Evolutionary conservation across 495 filamentous ascomycete genomes (phyloP).

Genomic region (Venustampulla echinocandica): DNA sequence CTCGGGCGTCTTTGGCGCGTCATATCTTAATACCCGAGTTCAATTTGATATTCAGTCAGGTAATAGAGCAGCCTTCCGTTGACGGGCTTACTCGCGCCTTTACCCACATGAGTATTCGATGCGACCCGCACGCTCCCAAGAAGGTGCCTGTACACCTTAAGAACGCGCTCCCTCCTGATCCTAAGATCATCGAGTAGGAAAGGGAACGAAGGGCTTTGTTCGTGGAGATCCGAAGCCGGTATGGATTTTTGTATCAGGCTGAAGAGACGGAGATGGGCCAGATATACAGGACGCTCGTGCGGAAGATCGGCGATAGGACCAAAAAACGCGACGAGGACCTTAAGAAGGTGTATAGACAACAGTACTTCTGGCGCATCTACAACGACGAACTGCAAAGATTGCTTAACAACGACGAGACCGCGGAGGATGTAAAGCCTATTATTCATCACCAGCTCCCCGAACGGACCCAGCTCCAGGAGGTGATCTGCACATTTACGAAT

Average conservation of each 20-base stretch:
- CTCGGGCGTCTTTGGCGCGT: conserved; percentile 10
- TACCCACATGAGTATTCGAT: conserved; percentile 22
- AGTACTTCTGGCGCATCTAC: not conserved
- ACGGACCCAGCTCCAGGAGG: not conserved
- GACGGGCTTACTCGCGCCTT: conserved; percentile 21
- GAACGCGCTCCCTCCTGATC: conserved; percentile 9
- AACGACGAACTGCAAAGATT: not conserved
- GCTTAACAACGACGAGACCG: not conserved
- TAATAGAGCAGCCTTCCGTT: conserved; percentile 15
- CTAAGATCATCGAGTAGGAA: conserved; percentile 8
- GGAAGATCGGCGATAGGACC: too few species aligned
- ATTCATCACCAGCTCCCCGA: not conserved
- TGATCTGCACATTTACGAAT: not conserved
- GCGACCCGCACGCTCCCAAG: conserved; percentile 12
- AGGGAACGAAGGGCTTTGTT: not conserved
- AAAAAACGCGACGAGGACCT: conserved; percentile 1
- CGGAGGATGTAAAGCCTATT: conserved; percentile 2
- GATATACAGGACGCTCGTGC: not conserved
- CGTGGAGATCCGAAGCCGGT: conserved; percentile 3
- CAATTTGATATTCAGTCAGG: conserved; percentile 14
- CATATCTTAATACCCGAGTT: conserved; percentile 8
- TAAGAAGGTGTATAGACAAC: not conserved
- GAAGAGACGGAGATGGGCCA: not conserved
- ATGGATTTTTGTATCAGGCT: conserved; percentile 7
- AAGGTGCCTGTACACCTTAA: conserved; percentile 7